A percentile compares a stretch with the other conserved stretches of the same genome.
Conservation (phyloP, 495 filamentous ascomycete genomes). For the Tricharina praecox region DNA sequence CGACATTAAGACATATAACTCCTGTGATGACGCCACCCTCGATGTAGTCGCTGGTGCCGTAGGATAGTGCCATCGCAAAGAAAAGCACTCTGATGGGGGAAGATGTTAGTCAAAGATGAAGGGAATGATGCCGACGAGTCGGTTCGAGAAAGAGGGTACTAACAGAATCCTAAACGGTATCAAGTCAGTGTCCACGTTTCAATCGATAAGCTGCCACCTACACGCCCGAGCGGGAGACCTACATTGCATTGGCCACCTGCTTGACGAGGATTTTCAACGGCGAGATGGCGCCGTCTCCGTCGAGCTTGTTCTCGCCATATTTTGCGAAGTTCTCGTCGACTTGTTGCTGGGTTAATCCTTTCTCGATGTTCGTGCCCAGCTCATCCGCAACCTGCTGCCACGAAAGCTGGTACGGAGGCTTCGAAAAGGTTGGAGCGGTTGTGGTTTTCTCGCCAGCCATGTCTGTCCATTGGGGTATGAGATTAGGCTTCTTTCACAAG, state of each 20-base stretch:
- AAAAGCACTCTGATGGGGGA: constrained; percentile 42
- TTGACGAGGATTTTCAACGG: constrained; percentile 51
- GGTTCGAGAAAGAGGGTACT: no score
- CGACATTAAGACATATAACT: constrained; percentile 66
- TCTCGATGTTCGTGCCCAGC: constrained; percentile 40
- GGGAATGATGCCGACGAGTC: no score
- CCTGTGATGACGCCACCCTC: constrained; percentile 69
- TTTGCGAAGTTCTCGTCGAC: constrained; percentile 34
- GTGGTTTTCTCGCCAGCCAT: constrained; percentile 9
- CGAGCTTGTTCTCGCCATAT: constrained; percentile 46
- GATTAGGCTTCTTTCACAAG: background rate
- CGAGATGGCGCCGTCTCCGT: constrained; percentile 40
- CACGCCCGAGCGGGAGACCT: no score
- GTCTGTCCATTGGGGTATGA: constrained; percentile 4
- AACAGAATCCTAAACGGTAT: constrained; percentile 19
- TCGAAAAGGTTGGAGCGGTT: constrained; percentile 14
- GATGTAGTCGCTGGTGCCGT: constrained; percentile 61
- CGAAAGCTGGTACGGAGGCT: constrained; percentile 23
- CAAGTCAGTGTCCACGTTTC: background rate
- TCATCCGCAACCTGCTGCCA: constrained; percentile 35
- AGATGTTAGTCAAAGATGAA: background rate
- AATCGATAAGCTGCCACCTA: no score
- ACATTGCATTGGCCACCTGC: constrained; percentile 51
- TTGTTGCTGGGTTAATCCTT: constrained; percentile 37
- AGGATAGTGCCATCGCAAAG: constrained; percentile 69